Base-by-base conservation (phyloP, 495 filamentous ascomycete genomes). In the Tuber brumale region DNA sequence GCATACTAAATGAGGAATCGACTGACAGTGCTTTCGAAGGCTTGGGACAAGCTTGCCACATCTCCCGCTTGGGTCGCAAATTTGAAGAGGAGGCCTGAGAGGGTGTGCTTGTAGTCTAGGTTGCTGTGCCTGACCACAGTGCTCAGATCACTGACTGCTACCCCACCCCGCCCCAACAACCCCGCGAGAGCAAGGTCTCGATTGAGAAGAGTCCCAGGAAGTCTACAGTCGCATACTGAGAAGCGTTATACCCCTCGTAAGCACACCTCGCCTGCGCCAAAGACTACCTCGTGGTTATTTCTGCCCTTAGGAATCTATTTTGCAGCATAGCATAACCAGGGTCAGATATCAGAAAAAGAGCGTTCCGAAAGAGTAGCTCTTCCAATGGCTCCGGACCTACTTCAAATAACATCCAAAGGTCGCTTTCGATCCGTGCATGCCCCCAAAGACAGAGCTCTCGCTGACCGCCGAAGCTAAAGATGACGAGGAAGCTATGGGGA, bases 141-240 rank as follows among this genome's bases (percentile, higher is more conserved):
- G 27, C 78, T 74, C 9, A 83, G 71, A 77, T 83, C 81, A 61
- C 74, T 77, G 51, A 83, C 73, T 3, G 79, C 75, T 76, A 83
- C 82, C 61, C 82, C 81, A 41, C 76, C 74, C 57, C 76, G 74
- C 51, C 82, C 82, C 45, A 83, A 57, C n/a, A 76, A 70, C n/a
- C 81, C 74, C 42, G 81, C 81, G 46, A 83, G 75, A 23, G 73
- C 71, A 2, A 74, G 75, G 70, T 76, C 75, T 83, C 81, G 35
- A 83, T 82, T 75, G 73, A 82, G 75, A 83, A 79, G n/a, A 83
- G 70, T 12, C 76, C 76, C 39, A 78, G 78, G n/a, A 83, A 82
- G 72, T 83, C 81, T 51, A 81, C 72, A 72, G 19, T 44, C 42
- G 57, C 41, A 70, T 70, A 21, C 9, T 72, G 19, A 39, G 43